These are phyloP conservation scores for Phylloboletellus chloephorus DNA, from an alignment of 1,284 basidiomycete species.

Conservation along the genomic window DNA sequence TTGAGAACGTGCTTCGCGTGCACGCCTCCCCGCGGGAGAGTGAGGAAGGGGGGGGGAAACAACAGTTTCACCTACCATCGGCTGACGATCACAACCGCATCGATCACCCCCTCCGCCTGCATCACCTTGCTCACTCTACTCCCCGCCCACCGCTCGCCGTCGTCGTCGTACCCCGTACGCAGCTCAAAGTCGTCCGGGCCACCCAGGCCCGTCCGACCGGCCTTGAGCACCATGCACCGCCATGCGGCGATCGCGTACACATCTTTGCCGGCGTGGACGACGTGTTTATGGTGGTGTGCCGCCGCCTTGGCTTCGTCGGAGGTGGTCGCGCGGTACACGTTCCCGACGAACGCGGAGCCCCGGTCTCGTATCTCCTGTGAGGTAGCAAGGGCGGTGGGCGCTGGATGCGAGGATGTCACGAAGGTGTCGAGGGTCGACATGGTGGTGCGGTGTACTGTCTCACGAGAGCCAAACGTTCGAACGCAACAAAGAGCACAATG, in stretches of 20 bases:
- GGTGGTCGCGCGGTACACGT: conserved; percentile 50
- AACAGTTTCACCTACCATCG: conserved; percentile 51
- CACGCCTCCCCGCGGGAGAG: neutral
- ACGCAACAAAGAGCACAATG: neutral
- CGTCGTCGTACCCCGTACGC: conserved; percentile 56
- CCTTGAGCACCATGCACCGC: conserved; percentile 69
- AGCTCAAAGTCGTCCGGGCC: conserved; percentile 72
- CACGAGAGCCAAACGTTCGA: too few relatives aligned
- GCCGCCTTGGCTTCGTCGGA: conserved; percentile 44
- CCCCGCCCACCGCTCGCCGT: conserved; percentile 69
- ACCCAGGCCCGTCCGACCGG: conserved; percentile 57
- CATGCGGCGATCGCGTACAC: conserved; percentile 71
- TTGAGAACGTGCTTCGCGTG: too few relatives aligned
- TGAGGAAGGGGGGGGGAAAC: neutral
- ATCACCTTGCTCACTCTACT: conserved; percentile 62
- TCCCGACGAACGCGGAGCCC: conserved; percentile 61
- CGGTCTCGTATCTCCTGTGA: conserved; percentile 71
- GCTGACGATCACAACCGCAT: conserved; percentile 67
- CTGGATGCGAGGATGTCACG: conserved; percentile 42
- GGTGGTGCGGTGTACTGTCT: too few relatives aligned
- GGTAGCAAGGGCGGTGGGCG: conserved; percentile 47
- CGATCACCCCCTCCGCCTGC: conserved; percentile 56
- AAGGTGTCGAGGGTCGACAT: conserved; percentile 46
- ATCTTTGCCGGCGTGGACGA: conserved; percentile 39
- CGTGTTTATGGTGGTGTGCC: conserved; percentile 46